A percentile compares a stretch with the other conserved stretches of the same genome.
Conservation (phyloP, 1,284 basidiomycete genomes). For the Sphaerobolus stellatus region DNA sequence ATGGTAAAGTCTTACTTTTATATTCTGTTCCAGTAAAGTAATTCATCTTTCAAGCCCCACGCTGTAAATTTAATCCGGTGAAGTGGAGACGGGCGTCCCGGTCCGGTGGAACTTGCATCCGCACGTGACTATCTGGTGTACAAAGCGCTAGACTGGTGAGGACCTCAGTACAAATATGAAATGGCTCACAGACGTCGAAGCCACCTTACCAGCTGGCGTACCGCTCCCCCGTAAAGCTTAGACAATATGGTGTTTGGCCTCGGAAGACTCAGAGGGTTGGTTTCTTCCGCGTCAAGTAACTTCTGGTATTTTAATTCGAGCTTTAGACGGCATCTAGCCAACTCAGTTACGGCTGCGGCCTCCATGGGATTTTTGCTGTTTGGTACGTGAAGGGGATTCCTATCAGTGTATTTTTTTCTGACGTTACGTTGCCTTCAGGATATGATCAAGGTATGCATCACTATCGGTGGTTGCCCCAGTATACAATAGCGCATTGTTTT, state of each 20-base stretch:
- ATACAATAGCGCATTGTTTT: neutral
- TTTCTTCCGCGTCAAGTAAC: neutral
- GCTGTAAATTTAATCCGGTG: no score
- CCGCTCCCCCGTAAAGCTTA: no score
- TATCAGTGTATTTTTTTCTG: neutral
- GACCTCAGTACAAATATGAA: no score
- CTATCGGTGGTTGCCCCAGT: neutral
- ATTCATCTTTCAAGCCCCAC: no score
- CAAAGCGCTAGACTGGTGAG: no score
- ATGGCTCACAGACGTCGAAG: no score
- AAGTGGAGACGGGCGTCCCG: no score
- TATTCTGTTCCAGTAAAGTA: no score
- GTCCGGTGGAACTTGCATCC: no score
- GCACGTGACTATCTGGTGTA: no score
- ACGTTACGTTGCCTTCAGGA: neutral
- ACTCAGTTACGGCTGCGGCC: constrained; percentile 11
- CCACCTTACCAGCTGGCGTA: no score
- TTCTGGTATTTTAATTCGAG: neutral
- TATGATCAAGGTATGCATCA: constrained; percentile 10
- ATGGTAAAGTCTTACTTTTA: no score
- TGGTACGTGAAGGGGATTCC: neutral
- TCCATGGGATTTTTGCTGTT: constrained; percentile 12
- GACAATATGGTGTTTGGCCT: constrained; percentile 7
- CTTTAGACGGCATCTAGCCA: constrained; percentile 7
- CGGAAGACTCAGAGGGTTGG: constrained; percentile 5